phyloP scores from a whole-genome alignment of 495 filamentous ascomycete genomes.

The Chaetomium tenue region DNA sequence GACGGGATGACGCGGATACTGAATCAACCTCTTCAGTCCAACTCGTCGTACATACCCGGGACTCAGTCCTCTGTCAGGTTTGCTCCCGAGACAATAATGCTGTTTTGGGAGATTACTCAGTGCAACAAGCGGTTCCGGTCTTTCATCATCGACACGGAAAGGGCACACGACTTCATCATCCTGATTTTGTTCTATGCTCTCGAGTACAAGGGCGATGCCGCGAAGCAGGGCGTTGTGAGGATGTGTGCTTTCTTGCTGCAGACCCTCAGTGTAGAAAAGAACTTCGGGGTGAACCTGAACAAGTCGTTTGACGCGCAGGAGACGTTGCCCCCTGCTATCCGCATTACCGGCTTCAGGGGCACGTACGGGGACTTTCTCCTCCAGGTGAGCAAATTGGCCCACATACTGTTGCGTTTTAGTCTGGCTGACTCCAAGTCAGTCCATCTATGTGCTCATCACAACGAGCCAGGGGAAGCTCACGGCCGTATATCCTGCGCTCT shows the following conservation, averaged over 20 bases:
- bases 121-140: slow-evolving; percentile 97
- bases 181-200: slow-evolving; percentile 89
- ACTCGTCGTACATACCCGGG: slow-evolving; percentile 83
- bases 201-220: slow-evolving; percentile 77
- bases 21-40: slow-evolving; percentile 88
- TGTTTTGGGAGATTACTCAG: slow-evolving; percentile 97
- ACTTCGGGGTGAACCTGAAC: slow-evolving; percentile 87
- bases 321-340: slow-evolving; percentile 74
- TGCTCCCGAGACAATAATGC: slow-evolving; percentile 93
- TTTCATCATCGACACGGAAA: slow-evolving; percentile 94
- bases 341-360: slow-evolving; percentile 79
- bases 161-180: slow-evolving; percentile 89
- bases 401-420: not conserved
- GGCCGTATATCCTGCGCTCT: slow-evolving; percentile 86
- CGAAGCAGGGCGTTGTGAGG: slow-evolving; percentile 86
- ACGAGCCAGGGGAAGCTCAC: slow-evolving; percentile 87
- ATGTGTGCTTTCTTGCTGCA: slow-evolving; percentile 98
- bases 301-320: slow-evolving; percentile 87
- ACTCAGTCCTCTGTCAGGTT: slow-evolving; percentile 78
- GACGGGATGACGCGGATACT: slow-evolving; percentile 94
- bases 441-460: slow-evolving; percentile 88
- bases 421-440: slow-evolving; percentile 55
- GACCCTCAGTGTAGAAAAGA: slow-evolving; percentile 88
- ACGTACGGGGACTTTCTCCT: slow-evolving; percentile 94
- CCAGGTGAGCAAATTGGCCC: slow-evolving; percentile 60